Evolutionary conservation across 2,329 filamentous ascomycete species (phyloP).

Genomic region (Clarireedia paspali): DNA sequence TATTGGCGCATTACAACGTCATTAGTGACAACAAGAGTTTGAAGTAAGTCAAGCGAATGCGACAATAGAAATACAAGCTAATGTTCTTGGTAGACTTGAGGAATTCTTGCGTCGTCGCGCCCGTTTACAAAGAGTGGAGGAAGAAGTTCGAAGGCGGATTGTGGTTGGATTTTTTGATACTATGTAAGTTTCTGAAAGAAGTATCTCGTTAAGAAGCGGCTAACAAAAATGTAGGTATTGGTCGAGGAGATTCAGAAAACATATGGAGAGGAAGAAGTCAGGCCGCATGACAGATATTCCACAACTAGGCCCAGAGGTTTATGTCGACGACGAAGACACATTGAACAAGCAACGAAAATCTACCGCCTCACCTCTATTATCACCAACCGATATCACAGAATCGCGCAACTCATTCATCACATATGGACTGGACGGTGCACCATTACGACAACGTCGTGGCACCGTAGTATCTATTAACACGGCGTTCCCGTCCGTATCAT

Average conservation of each 20-base stretch:
- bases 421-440: slow-evolving; percentile 24
- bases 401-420: slow-evolving; percentile 25
- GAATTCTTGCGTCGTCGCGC: slow-evolving; percentile 89
- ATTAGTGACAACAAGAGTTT: slow-evolving; percentile 97
- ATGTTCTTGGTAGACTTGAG: slow-evolving; percentile 56
- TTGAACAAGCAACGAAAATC: slow-evolving; percentile 15
- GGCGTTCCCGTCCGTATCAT: slow-evolving; percentile 12
- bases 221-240: slow-evolving; percentile 52
- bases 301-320: slow-evolving; percentile 78
- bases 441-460: slow-evolving; percentile 17
- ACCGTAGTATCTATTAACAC: slow-evolving; percentile 11
- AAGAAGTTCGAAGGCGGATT: slow-evolving; percentile 82
- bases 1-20: slow-evolving; percentile 95
- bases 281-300: slow-evolving; percentile 73
- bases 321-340: slow-evolving; percentile 68
- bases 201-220: background rate
- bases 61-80: slow-evolving; percentile 14
- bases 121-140: slow-evolving; percentile 85
- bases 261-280: slow-evolving; percentile 62
- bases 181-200: slow-evolving; percentile 42
- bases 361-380: slow-evolving; percentile 18
- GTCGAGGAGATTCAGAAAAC: slow-evolving; percentile 71
- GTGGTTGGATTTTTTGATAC: slow-evolving; percentile 97
- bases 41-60: slow-evolving; percentile 42
- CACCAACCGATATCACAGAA: slow-evolving; percentile 20